Evolutionary conservation across 2,329 filamentous ascomycete species (phyloP).

Genomic region (Fusarium marasasianum): DNA sequence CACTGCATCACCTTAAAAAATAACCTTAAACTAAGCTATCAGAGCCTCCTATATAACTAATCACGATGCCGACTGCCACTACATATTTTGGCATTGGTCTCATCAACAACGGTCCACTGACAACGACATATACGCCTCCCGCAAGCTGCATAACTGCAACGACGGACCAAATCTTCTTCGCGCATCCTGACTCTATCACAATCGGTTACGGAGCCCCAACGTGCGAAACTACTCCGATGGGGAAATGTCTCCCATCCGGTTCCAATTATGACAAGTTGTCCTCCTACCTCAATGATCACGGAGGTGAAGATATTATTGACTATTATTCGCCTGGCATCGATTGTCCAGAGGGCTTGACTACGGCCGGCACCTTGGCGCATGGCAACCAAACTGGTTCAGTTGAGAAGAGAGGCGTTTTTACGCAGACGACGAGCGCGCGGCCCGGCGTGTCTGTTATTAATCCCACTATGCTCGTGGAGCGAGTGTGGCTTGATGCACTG

Average conservation of each 20-base stretch:
- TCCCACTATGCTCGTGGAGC: neutral
- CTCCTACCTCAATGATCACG: neutral
- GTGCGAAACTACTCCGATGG: neutral
- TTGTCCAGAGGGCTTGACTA: constrained; percentile 43
- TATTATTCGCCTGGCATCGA: constrained; percentile 39
- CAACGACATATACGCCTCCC: constrained; percentile 41
- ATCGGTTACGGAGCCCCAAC: rapidly evolving
- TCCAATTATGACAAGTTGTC: neutral
- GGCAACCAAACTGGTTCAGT: neutral
- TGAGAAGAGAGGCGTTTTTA: constrained; percentile 7
- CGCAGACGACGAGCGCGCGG: too few relatives aligned
- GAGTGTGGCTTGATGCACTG: neutral
- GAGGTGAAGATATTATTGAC: neutral
- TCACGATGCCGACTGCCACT: constrained; percentile 40
- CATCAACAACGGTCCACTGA: constrained; percentile 44
- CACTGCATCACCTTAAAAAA: neutral
- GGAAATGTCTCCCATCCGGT: neutral
- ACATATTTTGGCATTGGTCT: constrained; percentile 31
- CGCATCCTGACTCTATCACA: neutral
- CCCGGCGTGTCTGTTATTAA: too few relatives aligned
- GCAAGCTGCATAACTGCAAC: constrained; percentile 31
- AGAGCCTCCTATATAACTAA: rapidly evolving
- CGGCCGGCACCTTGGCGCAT: constrained; percentile 28
- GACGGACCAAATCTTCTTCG: neutral
- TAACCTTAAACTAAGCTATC: neutral